phyloP scores from a whole-genome alignment of 2,329 filamentous ascomycete genomes.

The Paraphoma chrysanthemicola region DNA sequence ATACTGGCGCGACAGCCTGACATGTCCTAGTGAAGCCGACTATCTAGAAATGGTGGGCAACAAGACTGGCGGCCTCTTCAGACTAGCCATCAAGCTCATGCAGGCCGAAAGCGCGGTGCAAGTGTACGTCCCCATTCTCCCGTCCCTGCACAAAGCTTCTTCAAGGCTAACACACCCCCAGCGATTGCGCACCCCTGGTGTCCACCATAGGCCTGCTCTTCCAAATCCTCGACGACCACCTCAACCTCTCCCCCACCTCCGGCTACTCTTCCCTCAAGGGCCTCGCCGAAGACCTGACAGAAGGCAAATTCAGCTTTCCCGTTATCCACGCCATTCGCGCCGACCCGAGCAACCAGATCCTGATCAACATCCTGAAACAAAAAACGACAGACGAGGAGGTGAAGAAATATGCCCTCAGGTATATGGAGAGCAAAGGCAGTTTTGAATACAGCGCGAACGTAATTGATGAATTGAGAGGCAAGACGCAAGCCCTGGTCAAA shows the following conservation, averaged over 20 bases:
- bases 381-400: constrained; percentile 86
- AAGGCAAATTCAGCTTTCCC: constrained; percentile 96
- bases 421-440: constrained; percentile 89
- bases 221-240: constrained; percentile 93
- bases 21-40: constrained; percentile 84
- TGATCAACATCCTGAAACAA: constrained; percentile 92
- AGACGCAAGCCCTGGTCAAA: constrained; percentile 52
- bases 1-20: constrained; percentile 86
- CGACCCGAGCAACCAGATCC: constrained; percentile 74
- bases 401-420: constrained; percentile 86
- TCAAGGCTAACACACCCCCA: constrained; percentile 21
- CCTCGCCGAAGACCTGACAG: constrained; percentile 91
- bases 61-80: constrained; percentile 88
- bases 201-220: constrained; percentile 86
- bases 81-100: constrained; percentile 86
- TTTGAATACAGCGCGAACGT: constrained; percentile 82
- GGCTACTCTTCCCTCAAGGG: constrained; percentile 87
- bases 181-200: constrained; percentile 82
- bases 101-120: constrained; percentile 69
- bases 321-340: constrained; percentile 91
- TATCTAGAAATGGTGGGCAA: constrained; percentile 95
- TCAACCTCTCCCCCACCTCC: constrained; percentile 70
- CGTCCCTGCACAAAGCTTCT: not conserved
- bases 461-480: constrained; percentile 53
- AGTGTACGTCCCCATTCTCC: constrained; percentile 44